Percentiles rank a stretch among this genome's conserved stretches.
phyloP scores from a whole-genome alignment of 805 yeast species.

The Starmera dryadoides region DNA sequence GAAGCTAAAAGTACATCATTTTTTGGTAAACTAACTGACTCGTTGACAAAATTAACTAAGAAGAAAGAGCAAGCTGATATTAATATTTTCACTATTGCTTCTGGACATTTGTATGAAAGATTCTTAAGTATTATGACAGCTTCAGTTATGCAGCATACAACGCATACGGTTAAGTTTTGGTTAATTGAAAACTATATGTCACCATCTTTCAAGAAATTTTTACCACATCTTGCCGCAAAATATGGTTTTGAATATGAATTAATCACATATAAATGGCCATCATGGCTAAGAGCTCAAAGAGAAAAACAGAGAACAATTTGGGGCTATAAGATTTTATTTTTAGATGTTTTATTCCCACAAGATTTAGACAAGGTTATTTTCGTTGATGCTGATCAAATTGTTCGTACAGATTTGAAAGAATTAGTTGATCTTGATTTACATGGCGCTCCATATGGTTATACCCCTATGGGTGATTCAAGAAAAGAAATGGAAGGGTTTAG shows the following conservation, averaged over 20 bases:
- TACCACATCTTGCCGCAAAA: slow-evolving; percentile 51
- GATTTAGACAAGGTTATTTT: slow-evolving; percentile 69
- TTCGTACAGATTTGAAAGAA: slow-evolving; percentile 67
- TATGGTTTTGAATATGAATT: slow-evolving; percentile 67
- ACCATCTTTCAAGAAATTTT: slow-evolving; percentile 50
- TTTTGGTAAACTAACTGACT: neutral
- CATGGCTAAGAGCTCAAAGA: slow-evolving; percentile 74
- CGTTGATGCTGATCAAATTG: slow-evolving; percentile 82
- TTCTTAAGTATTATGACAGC: slow-evolving; percentile 72
- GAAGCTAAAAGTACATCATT: neutral
- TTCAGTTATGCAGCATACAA: slow-evolving; percentile 62
- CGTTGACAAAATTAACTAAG: neutral
- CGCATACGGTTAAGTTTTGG: slow-evolving; percentile 75
- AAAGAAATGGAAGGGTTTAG: slow-evolving; percentile 75
- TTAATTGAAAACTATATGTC: slow-evolving; percentile 76
- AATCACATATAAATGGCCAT: slow-evolving; percentile 89
- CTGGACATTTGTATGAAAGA: slow-evolving; percentile 75
- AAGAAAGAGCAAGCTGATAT: slow-evolving; percentile 44
- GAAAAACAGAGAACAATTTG: slow-evolving; percentile 76
- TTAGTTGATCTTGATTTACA: slow-evolving; percentile 60
- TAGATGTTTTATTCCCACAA: slow-evolving; percentile 84
- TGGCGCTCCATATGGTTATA: slow-evolving; percentile 81
- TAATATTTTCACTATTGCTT: slow-evolving; percentile 76
- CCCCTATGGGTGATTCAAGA: slow-evolving; percentile 82
- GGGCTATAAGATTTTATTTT: slow-evolving; percentile 82